Evolutionary conservation across 345 rosid species (phyloP).

Genomic region (Hypericum perforatum): DNA sequence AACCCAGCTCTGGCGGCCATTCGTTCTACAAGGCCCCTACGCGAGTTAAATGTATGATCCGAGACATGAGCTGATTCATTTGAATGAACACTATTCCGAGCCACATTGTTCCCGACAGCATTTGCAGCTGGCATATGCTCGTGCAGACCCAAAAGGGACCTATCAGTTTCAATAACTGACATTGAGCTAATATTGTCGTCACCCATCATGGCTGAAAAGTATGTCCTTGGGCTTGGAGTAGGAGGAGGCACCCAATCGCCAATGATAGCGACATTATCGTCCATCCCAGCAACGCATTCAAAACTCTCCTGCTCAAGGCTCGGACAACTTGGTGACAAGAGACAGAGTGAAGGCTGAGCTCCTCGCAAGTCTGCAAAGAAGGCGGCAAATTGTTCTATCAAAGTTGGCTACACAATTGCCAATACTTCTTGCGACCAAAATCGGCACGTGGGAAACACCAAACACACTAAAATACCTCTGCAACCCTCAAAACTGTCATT

Average conservation of each 20-base stretch:
- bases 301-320: constrained; percentile 13
- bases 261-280: constrained; percentile 58
- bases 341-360: too few relatives aligned
- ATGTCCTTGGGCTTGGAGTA: constrained; percentile 48
- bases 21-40: constrained; percentile 28
- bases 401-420: too few relatives aligned
- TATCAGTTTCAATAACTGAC: constrained; percentile 26
- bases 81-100: constrained; percentile 17
- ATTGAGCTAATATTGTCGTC: constrained; percentile 42
- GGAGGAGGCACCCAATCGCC: constrained; percentile 86
- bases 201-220: constrained; percentile 41
- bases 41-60: constrained; percentile 36
- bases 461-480: too few relatives aligned
- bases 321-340: too few relatives aligned
- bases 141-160: constrained; percentile 22
- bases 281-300: constrained; percentile 52
- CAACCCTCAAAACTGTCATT: too few relatives aligned
- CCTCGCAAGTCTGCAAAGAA: too few relatives aligned
- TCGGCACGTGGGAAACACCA: too few relatives aligned
- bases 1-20: constrained; percentile 30
- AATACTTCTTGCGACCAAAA: too few relatives aligned
- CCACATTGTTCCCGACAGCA: constrained; percentile 22
- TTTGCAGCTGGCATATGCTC: constrained; percentile 22
- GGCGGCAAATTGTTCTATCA: too few relatives aligned
- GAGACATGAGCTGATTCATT: constrained; percentile 21